Evolutionary conservation across 768 basidiomycete genomes (phyloP).

Genomic region (Kwoniella shandongensis): DNA sequence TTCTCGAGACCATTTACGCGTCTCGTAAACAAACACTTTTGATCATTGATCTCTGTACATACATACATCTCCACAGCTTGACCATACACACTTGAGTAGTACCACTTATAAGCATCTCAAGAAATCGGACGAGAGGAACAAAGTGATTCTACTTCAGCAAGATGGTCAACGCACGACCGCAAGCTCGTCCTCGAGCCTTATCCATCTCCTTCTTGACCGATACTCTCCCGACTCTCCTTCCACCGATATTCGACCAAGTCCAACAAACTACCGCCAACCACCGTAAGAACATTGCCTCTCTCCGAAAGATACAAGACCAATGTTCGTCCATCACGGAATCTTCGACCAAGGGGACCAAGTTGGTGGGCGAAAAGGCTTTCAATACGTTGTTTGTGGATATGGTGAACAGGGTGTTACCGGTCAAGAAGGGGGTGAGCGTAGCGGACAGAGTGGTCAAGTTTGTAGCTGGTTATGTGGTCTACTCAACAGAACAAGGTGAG

Average conservation of each 20-base stretch:
- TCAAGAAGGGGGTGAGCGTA: slow-evolving; percentile 76
- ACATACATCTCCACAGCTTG: not conserved
- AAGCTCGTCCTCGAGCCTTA: slow-evolving; percentile 22
- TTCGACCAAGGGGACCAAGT: slow-evolving; percentile 56
- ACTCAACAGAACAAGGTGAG: slow-evolving; percentile 74
- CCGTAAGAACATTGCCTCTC: slow-evolving; percentile 79
- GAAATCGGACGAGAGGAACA: too few relatives aligned
- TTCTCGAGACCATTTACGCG: not conserved
- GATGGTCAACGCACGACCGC: slow-evolving; percentile 14
- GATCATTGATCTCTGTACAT: not conserved
- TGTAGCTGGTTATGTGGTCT: slow-evolving; percentile 71
- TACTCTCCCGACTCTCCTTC: slow-evolving; percentile 53
- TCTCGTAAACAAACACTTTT: slow-evolving; percentile 10
- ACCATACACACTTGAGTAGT: too few relatives aligned
- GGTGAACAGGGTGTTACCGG: slow-evolving; percentile 63
- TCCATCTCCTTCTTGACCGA: slow-evolving; percentile 39
- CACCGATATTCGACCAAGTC: slow-evolving; percentile 75
- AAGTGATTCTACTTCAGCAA: not conserved
- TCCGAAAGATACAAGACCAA: slow-evolving; percentile 74
- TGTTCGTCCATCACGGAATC: slow-evolving; percentile 59
- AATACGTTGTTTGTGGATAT: slow-evolving; percentile 65
- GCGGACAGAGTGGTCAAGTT: slow-evolving; percentile 83
- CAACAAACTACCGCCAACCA: slow-evolving; percentile 75
- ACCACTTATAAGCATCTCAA: too few relatives aligned
- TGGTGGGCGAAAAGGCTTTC: slow-evolving; percentile 76